Conservation (phyloP, 768 basidiomycete species). For the Amanita pallidorosea region DNA sequence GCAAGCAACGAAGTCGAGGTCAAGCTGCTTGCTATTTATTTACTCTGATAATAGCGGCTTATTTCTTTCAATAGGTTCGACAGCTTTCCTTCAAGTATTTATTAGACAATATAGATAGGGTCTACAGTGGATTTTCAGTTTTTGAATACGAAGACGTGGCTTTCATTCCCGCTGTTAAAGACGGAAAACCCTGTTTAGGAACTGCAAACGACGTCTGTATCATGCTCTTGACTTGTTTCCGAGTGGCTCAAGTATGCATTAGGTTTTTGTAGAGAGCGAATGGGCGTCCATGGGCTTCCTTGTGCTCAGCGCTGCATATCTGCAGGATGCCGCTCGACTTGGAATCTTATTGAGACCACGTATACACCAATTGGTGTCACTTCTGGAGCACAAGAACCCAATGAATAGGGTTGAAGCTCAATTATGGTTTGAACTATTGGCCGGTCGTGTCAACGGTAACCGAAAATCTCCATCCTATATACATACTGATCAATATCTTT, state of each 20-base stretch:
- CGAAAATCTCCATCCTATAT: slow-evolving; percentile 5
- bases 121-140: slow-evolving; percentile 53
- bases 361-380: slow-evolving; percentile 41
- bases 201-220: slow-evolving; percentile 51
- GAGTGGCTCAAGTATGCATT: slow-evolving; percentile 47
- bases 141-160: slow-evolving; percentile 42
- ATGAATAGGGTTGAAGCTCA: slow-evolving; percentile 40
- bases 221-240: neutral
- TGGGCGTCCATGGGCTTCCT: slow-evolving; percentile 74
- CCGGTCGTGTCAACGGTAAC: slow-evolving; percentile 51
- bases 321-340: slow-evolving; percentile 50
- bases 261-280: slow-evolving; percentile 63
- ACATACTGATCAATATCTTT: neutral
- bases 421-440: slow-evolving; percentile 59
- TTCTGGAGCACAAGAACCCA: slow-evolving; percentile 54
- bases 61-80: slow-evolving; percentile 23
- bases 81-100: slow-evolving; percentile 70
- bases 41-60: neutral
- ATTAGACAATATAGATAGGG: slow-evolving; percentile 54
- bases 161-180: slow-evolving; percentile 69
- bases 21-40: neutral
- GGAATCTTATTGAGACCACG: slow-evolving; percentile 65
- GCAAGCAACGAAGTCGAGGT: slow-evolving; percentile 38
- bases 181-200: slow-evolving; percentile 42
- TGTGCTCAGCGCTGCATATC: slow-evolving; percentile 44